Percentiles rank a stretch among this genome's conserved stretches.
Conservation (phyloP, 1,284 basidiomycete species). For the Somion occarium region DNA sequence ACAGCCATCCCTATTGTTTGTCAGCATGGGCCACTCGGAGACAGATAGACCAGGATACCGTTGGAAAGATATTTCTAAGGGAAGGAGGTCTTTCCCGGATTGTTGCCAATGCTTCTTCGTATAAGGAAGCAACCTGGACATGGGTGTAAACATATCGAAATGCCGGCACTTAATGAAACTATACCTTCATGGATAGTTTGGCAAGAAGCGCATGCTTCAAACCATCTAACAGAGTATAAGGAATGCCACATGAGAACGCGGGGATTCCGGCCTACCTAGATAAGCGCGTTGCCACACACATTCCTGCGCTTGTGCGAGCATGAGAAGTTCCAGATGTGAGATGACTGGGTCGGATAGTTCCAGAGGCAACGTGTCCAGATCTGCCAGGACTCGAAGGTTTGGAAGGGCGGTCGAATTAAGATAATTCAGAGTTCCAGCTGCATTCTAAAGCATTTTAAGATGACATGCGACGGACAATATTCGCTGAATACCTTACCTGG, state of each 20-base stretch:
- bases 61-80: slow-evolving; percentile 46
- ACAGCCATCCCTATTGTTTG: slow-evolving; percentile 63
- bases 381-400: slow-evolving; percentile 45
- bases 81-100: slow-evolving; percentile 46
- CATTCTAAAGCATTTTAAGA: slow-evolving; percentile 51
- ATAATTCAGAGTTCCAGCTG: slow-evolving; percentile 74
- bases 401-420: slow-evolving; percentile 57
- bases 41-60: slow-evolving; percentile 33
- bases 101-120: slow-evolving; percentile 49
- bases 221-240: slow-evolving; percentile 36
- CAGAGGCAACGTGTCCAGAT: slow-evolving; percentile 47
- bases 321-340: slow-evolving; percentile 66
- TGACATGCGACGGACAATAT: neutral
- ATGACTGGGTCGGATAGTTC: slow-evolving; percentile 69
- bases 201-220: slow-evolving; percentile 86
- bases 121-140: slow-evolving; percentile 61
- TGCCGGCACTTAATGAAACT: slow-evolving; percentile 17
- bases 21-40: neutral
- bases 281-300: slow-evolving; percentile 95
- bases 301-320: slow-evolving; percentile 95
- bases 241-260: slow-evolving; percentile 4
- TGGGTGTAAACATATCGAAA: neutral
- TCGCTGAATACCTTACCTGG: slow-evolving; percentile 46
- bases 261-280: slow-evolving; percentile 48
- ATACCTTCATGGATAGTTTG: slow-evolving; percentile 73